phyloP scores from a whole-genome alignment of 179 eudicot species.

The Spergularia azorica region DNA sequence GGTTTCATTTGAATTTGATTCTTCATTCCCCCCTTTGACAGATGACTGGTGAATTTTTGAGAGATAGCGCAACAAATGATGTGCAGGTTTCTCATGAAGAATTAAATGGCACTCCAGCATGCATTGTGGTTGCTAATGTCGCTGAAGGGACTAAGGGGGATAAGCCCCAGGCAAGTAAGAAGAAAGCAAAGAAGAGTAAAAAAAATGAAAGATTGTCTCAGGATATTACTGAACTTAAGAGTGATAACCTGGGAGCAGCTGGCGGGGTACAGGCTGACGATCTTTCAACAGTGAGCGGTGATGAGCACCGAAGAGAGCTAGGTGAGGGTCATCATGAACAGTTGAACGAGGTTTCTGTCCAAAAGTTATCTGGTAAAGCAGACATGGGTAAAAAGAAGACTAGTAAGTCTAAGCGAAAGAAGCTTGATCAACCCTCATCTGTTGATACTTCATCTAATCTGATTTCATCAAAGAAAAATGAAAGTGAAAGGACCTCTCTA shows the following conservation, averaged over 20 bases:
- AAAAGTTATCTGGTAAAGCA: not conserved
- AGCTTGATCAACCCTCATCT: constrained; percentile 4
- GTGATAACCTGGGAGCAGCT: not conserved
- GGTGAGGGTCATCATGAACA: not conserved
- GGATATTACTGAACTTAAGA: not conserved
- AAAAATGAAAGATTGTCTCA: not conserved
- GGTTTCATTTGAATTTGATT: not conserved
- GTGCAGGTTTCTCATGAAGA: not conserved
- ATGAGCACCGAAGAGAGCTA: not conserved
- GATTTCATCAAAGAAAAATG: not conserved
- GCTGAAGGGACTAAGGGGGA: constrained; percentile 13
- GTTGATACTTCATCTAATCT: constrained; percentile 9
- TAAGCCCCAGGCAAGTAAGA: constrained; percentile 17
- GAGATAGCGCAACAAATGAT: not conserved
- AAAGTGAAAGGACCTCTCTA: constrained; percentile 8
- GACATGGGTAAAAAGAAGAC: not conserved
- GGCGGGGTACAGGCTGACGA: constrained; percentile 10
- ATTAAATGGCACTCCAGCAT: not conserved
- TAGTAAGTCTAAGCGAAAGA: constrained; percentile 11
- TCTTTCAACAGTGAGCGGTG: not conserved
- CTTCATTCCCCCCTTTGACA: not conserved
- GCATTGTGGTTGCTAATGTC: not conserved
- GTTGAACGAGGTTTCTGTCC: not conserved
- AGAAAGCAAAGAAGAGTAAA: constrained; percentile 12
- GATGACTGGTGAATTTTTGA: not conserved